A percentile compares a stretch with the other conserved stretches of the same genome.
Conservation (phyloP, 371 early-diverging fungal species). For the Caulochytrium protostelioides region DNA sequence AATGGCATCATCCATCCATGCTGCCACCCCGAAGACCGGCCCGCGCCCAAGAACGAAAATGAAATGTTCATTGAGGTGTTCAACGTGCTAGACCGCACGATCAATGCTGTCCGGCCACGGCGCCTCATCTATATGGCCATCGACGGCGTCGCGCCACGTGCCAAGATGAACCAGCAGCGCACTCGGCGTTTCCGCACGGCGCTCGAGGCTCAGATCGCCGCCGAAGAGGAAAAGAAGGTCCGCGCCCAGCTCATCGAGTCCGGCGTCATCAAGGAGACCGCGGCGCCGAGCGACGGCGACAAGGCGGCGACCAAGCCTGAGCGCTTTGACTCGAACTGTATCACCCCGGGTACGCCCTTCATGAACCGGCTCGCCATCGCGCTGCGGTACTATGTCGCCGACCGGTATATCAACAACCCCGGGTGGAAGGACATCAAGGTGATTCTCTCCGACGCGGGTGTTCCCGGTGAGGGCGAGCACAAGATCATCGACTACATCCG, state of each 20-base stretch:
- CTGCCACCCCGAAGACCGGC: constrained; percentile 81
- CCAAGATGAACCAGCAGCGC: constrained; percentile 99
- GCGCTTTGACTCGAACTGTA: constrained; percentile 91
- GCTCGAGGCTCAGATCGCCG: constrained; percentile 52
- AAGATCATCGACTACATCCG: constrained; percentile 98
- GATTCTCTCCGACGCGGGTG: constrained; percentile 83
- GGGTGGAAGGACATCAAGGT: constrained; percentile 82
- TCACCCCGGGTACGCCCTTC: constrained; percentile 98
- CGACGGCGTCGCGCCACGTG: constrained; percentile 98
- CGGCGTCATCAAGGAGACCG: too few species aligned
- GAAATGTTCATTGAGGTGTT: constrained; percentile 88
- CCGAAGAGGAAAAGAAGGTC: constrained; percentile 45
- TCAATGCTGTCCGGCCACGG: constrained; percentile 74
- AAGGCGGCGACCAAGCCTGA: constrained; percentile 25
- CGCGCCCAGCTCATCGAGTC: too few species aligned
- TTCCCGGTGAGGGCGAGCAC: constrained; percentile 99
- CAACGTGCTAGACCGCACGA: constrained; percentile 82
- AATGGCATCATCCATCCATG: constrained; percentile 99
- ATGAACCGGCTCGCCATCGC: constrained; percentile 79
- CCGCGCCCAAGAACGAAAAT: constrained; percentile 7
- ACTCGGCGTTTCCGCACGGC: constrained; percentile 92
- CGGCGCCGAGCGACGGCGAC: constrained; percentile 10
- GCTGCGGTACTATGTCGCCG: constrained; percentile 72
- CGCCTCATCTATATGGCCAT: constrained; percentile 92
- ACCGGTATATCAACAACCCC: constrained; percentile 64